Percentiles rank a stretch among this genome's conserved stretches.
Conservation (phyloP, 257 asterid species). For the Craterostigma plantagineum region DNA sequence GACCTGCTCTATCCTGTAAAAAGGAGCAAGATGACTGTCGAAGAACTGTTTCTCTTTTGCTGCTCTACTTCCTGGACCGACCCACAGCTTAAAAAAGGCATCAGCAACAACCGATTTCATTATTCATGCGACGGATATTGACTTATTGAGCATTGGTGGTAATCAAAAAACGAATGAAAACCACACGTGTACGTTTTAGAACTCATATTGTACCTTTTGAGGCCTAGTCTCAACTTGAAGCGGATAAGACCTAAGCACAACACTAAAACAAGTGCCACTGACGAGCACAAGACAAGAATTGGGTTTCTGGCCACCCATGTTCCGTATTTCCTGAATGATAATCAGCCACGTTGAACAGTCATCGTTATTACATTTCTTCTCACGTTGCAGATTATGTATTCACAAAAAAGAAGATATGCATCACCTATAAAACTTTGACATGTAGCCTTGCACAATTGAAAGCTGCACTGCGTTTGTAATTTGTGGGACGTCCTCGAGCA, state of each 20-base stretch:
- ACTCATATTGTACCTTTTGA: constrained; percentile 47
- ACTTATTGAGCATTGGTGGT: neutral
- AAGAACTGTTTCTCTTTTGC: constrained; percentile 86
- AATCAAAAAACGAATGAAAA: neutral
- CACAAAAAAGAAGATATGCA: no score
- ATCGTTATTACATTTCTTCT: constrained; percentile 1
- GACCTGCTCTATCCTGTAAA: constrained; percentile 98
- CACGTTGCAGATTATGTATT: neutral
- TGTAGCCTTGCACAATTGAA: constrained; percentile 90
- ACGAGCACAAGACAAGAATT: constrained; percentile 58
- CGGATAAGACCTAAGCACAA: constrained; percentile 90
- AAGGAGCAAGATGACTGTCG: constrained; percentile 88
- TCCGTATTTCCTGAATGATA: constrained; percentile 76
- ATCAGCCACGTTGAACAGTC: constrained; percentile 13
- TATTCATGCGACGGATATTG: neutral
- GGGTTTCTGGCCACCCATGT: constrained; percentile 99
- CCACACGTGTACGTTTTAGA: neutral
- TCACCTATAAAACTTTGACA: constrained; percentile 92
- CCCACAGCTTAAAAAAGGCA: constrained; percentile 69
- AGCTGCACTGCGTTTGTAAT: constrained; percentile 69
- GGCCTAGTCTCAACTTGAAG: constrained; percentile 94
- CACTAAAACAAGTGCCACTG: constrained; percentile 49
- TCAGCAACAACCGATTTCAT: neutral
- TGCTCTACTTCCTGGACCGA: constrained; percentile 96
- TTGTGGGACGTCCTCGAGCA: constrained; percentile 91